Evolutionary conservation across 2,329 filamentous ascomycete species (phyloP).

Genomic region (Niveomyces coronatus): DNA sequence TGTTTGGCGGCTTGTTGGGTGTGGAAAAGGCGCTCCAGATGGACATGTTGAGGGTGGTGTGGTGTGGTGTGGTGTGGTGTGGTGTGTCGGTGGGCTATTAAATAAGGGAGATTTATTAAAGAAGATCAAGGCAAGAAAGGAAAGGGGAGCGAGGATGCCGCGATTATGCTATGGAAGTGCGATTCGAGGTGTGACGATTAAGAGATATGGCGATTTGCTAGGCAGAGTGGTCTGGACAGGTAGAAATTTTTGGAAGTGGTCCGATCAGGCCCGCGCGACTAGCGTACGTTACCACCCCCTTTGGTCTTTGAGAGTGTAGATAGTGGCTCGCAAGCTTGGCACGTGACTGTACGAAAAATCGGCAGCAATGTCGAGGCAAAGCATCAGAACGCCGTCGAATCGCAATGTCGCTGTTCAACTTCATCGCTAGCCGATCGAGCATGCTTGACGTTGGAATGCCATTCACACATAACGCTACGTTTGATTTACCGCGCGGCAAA

Average conservation of each 20-base stretch:
- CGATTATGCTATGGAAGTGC: background rate
- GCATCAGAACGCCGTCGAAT: background rate
- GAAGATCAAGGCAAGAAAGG: conserved; percentile 1
- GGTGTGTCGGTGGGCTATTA: conserved; percentile 4
- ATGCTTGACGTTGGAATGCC: too few species aligned
- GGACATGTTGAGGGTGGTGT: conserved; percentile 37
- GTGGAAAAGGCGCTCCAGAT: conserved; percentile 54
- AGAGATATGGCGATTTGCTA: conserved; percentile 2
- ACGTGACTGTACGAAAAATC: conserved; percentile 2
- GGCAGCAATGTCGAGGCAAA: too few species aligned
- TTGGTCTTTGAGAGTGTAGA: background rate
- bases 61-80: background rate
- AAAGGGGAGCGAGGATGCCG: background rate
- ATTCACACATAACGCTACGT: too few species aligned
- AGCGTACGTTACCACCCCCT: conserved; percentile 4
- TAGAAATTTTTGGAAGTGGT: conserved; percentile 9
- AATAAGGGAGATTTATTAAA: background rate
- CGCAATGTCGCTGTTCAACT: too few species aligned
- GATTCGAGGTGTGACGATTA: conserved; percentile 1
- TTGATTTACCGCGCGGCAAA: too few species aligned
- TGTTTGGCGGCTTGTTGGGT: conserved; percentile 40
- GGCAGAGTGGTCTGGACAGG: background rate
- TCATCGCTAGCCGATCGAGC: too few species aligned
- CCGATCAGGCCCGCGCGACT: conserved; percentile 4
- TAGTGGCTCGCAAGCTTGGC: background rate